phyloP scores from a whole-genome alignment of 2,329 filamentous ascomycete genomes.

The Furcasterigmium furcatum region DNA sequence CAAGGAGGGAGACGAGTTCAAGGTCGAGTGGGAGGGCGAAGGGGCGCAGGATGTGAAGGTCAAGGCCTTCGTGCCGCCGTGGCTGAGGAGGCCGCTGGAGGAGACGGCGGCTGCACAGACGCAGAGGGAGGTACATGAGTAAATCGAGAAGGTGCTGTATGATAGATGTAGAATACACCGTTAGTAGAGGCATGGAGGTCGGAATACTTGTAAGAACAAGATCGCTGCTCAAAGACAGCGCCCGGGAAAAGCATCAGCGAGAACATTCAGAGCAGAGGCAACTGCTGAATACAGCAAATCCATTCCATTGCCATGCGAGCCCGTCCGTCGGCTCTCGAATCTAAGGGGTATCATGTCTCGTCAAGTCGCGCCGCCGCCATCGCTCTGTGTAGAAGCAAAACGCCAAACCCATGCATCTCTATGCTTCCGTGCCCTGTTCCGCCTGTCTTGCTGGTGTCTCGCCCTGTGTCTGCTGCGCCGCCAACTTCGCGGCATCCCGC shows the following conservation, averaged over 20 bases:
- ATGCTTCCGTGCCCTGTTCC: constrained; percentile 13
- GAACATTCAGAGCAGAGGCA: no score
- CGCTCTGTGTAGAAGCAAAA: neutral
- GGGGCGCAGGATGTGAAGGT: constrained; percentile 44
- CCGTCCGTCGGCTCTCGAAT: no score
- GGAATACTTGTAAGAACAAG: neutral
- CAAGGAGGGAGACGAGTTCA: constrained; percentile 40
- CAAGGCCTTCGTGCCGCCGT: constrained; percentile 82
- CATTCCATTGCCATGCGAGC: no score
- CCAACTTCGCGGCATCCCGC: constrained; percentile 47
- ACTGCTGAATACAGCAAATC: no score
- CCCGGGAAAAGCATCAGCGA: no score
- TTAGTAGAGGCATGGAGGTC: no score
- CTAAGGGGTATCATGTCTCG: constrained; percentile 2
- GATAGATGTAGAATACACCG: constrained; percentile 9
- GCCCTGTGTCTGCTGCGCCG: constrained; percentile 48
- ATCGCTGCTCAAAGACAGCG: neutral
- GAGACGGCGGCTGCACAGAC: constrained; percentile 10
- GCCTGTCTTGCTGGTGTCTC: constrained; percentile 22
- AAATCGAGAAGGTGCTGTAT: no score
- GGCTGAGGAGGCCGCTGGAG: constrained; percentile 51
- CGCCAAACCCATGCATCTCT: neutral
- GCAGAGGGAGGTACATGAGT: neutral
- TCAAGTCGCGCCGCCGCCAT: neutral
- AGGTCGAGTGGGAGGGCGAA: constrained; percentile 10